A percentile compares a stretch with the other conserved stretches of the same genome.
These are phyloP conservation scores for Beverwykella pulmonaria DNA, from an alignment of 495 filamentous ascomycete species.

Conservation along the genomic window DNA sequence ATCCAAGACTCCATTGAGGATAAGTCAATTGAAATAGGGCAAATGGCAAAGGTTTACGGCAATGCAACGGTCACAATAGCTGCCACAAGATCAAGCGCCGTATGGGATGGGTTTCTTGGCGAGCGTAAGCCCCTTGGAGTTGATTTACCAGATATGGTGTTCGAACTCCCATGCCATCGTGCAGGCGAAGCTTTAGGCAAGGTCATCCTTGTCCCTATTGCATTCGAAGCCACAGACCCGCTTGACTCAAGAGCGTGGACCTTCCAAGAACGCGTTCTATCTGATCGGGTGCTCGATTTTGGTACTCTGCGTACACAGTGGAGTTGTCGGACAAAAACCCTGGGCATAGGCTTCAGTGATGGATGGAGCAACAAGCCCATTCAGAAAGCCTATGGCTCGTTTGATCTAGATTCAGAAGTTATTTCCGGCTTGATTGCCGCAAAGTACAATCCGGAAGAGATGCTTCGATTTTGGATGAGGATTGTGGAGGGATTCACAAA, in stretches of 20 bases:
- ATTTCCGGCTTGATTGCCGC: not conserved
- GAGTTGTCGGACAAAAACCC: not conserved
- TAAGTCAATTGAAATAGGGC: not conserved
- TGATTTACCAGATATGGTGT: not conserved
- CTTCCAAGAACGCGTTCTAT: slow-evolving; percentile 36
- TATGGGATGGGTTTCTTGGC: slow-evolving; percentile 5
- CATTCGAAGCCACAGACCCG: slow-evolving; percentile 16
- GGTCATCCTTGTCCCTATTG: not conserved
- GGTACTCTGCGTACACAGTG: not conserved
- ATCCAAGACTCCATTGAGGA: slow-evolving; percentile 5
- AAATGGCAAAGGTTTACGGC: slow-evolving; percentile 11
- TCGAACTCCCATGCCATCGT: not conserved
- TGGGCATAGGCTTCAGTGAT: not conserved
- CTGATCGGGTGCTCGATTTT: slow-evolving; percentile 33
- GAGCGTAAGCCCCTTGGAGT: not conserved
- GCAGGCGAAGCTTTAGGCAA: not conserved
- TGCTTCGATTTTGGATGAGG: slow-evolving; percentile 4
- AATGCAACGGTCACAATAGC: slow-evolving; percentile 10
- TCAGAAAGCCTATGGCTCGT: not conserved
- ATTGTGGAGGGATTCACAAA: slow-evolving; percentile 2
- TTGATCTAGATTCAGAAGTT: not conserved
- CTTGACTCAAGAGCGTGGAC: slow-evolving; percentile 30
- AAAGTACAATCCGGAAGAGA: not conserved
- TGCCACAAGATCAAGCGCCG: not conserved
- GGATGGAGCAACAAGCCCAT: slow-evolving; percentile 3